Evolutionary conservation across 768 basidiomycete species (phyloP), one percentile per base, ranked within the genome.

Genomic region (Panaeolus papilionaceus): DNA sequence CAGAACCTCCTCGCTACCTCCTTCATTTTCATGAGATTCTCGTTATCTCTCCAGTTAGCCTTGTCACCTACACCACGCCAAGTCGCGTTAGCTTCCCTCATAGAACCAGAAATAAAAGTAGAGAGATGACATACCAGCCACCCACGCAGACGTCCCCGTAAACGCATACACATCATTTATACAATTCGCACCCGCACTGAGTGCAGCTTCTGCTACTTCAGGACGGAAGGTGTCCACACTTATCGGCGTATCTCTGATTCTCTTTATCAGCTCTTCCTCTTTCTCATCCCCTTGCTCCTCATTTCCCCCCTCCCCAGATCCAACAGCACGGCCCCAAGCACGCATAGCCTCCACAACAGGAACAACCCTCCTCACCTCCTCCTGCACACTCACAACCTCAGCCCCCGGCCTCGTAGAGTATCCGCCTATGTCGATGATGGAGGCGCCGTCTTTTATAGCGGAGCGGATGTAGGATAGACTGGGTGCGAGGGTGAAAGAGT

Each of bases 121-220:
- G 33, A 23, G 23, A 23, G 23, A 23, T 23, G 23, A 33, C 33
- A 78, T 81, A 37, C 75, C 77, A 0, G 71, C 72, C 12, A 68
- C 62, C 67, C 82, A 85, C 2, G 75, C 78, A 12, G 86, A 83
- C 0, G 85, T 83, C 0, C 96, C 96, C 0, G 89, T 86, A 66
- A 94, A 92, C 0, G 90, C 90, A 71, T 90, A 85, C 1, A 98
- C 95, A 71, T 99, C 98, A 77, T 99, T 99, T 82, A 99, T 92
- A 75, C 93, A 92, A 72, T 91, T 94, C 9, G 94, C 97, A 0
- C 98, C 97, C 0, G 93, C 94, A 11, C 79, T 77, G 8, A 98
- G 80, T 2, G 93, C 91, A 1, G 85, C 87, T 62, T 85, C 81
- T 0, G 95, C 95, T 0, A 98, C 96, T 6, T 86, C 81, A 42